Evolutionary conservation across 1,139 yeast species (phyloP), one percentile per base, ranked within the genome.

Genomic region (Wickerhamomyces sp.): DNA sequence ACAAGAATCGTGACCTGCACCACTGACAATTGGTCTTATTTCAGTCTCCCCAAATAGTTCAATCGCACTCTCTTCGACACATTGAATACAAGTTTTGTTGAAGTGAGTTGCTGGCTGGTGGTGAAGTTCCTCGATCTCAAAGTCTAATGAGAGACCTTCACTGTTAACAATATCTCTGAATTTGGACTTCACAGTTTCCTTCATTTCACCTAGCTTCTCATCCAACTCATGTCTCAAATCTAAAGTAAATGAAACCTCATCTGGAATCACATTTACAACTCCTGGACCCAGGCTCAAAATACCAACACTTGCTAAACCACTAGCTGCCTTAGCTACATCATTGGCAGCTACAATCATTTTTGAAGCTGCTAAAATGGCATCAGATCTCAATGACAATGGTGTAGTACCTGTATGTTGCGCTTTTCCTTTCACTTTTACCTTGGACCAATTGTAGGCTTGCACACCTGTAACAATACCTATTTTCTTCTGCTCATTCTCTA

Each of bases 401-500:
- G 90, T 82, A 1, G 89, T 78, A 17, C 90, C 90, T 0, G 89
- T 77, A 55, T 82, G 90, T 35, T 78, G 78, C 4, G 85, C 81
- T 49, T 68, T 72, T 21, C 90, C 90, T 16, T 52, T 60, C 16
- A 81, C 72, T 18, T 61, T 68, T 15, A 78, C 67, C 37, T 69
- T 72, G 44, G 68, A 65, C 89, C 90, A 82, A 33, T 69, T 63
- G 52, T 76, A 78, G 3, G 83, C 85, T 57, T 82, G 88, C 18
- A 74, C 86, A 16, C 85, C 85, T 12, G 68, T 65, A 4, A 81
- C 88, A 31, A 81, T 66, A 18, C 89, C 90, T 43, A 82, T 76
- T 44, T 70, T 70, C 51, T 75, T 71, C 2, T 69, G 52, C 29
- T 68, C 71, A 19, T 68, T 68, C 55, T 82, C 88, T 40, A 82